Percentiles rank a stretch among this genome's conserved stretches.
These are phyloP conservation scores for Cochlearia excelsa DNA, from an alignment of 345 rosid species.

Conservation along the genomic window DNA sequence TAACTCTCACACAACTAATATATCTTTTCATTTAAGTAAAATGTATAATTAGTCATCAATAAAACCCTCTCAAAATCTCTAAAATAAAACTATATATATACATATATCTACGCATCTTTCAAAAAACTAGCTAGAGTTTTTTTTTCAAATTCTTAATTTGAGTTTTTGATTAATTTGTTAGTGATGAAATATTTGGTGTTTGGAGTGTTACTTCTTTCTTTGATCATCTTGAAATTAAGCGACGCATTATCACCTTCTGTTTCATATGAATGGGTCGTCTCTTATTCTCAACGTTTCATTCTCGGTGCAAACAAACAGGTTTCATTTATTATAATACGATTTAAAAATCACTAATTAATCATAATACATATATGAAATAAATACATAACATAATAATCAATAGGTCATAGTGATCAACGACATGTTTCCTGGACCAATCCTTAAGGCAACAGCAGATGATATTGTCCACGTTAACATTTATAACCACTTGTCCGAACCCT, in stretches of 20 bases:
- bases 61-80: not conserved
- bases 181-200: slow-evolving; percentile 20
- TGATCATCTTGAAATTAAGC: slow-evolving; percentile 17
- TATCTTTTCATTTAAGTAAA: too few relatives aligned
- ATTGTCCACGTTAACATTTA: slow-evolving; percentile 44
- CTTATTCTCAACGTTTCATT: slow-evolving; percentile 44
- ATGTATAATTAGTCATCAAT: too few relatives aligned
- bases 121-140: too few relatives aligned
- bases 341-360: too few relatives aligned
- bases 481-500: slow-evolving; percentile 57
- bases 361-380: too few relatives aligned
- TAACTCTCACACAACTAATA: too few relatives aligned
- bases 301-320: slow-evolving; percentile 52
- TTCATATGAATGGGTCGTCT: slow-evolving; percentile 47
- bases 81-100: not conserved
- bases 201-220: slow-evolving; percentile 12
- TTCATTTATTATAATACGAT: not conserved
- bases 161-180: not conserved
- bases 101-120: not conserved
- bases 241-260: slow-evolving; percentile 30
- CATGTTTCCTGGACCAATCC: slow-evolving; percentile 65
- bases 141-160: too few relatives aligned
- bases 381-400: not conserved
- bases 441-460: slow-evolving; percentile 56
- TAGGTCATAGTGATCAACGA: slow-evolving; percentile 61